Conservation (phyloP, 345 rosid species). For the Cardiospermum halicacabum region DNA sequence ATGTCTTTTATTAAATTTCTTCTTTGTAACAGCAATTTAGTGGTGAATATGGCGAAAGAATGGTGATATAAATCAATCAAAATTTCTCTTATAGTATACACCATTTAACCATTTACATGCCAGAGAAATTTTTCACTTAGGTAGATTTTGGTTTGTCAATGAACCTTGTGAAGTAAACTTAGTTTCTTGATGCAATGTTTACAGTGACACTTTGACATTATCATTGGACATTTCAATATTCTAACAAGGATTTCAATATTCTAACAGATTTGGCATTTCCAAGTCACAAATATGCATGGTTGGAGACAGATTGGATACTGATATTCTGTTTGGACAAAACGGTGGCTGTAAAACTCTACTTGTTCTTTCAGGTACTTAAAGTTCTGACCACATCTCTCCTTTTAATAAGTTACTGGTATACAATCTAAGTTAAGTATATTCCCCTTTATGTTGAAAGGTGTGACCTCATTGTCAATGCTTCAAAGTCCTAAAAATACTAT, state of each 20-base stretch:
- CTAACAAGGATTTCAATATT: not conserved
- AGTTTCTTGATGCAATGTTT: not conserved
- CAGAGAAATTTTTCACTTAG: not conserved
- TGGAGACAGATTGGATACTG: conserved; percentile 93
- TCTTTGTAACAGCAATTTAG: not conserved
- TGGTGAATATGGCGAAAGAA: no score
- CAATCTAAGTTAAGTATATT: conserved; percentile 4
- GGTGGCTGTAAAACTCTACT: conserved; percentile 96
- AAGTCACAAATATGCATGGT: conserved; percentile 99
- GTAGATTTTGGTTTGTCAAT: not conserved
- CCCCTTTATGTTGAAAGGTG: conserved; percentile 40
- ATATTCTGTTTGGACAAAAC: conserved; percentile 83
- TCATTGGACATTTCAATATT: not conserved
- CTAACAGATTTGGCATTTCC: conserved; percentile 66
- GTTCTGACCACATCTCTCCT: not conserved
- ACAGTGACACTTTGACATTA: not conserved
- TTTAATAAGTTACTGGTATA: not conserved
- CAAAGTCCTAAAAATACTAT: conserved; percentile 65
- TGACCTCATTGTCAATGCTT: conserved; percentile 66
- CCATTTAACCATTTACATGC: not conserved
- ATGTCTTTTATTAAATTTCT: conserved; percentile 15
- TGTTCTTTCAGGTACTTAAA: conserved; percentile 71
- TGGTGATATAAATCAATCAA: not conserved
- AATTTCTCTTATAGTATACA: not conserved
- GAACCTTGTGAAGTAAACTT: not conserved